Conservation (phyloP, 768 basidiomycete genomes). For the Lactarius quietus region DNA sequence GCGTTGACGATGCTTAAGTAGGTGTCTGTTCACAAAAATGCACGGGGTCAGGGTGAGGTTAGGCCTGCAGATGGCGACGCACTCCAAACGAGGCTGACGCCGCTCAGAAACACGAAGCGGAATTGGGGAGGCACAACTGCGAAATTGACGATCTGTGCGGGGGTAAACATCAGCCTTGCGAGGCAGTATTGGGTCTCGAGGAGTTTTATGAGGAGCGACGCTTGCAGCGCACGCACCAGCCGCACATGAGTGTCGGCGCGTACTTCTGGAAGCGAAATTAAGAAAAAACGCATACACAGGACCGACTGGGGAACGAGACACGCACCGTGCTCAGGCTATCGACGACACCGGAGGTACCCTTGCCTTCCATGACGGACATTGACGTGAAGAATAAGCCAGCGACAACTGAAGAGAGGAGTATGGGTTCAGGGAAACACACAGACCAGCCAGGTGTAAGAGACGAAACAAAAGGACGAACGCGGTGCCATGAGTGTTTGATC, state of each 20-base stretch:
- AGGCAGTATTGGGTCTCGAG: constrained; percentile 3
- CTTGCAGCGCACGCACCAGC: constrained; percentile 66
- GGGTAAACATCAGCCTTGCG: constrained; percentile 65
- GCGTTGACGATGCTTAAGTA: constrained; percentile 19
- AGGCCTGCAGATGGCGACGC: constrained; percentile 31
- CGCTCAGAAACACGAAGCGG: constrained; percentile 68
- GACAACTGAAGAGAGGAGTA: constrained; percentile 31
- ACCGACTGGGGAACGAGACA: neutral
- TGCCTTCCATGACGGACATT: constrained; percentile 78
- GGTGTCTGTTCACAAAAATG: neutral
- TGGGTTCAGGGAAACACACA: too few species aligned
- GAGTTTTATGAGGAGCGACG: neutral
- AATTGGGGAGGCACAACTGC: constrained; percentile 71
- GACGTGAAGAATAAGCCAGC: constrained; percentile 62
- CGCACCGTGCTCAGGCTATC: constrained; percentile 43
- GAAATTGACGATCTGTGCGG: constrained; percentile 79
- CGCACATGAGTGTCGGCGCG: constrained; percentile 66
- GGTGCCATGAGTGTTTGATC: constrained; percentile 77
- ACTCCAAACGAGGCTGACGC: constrained; percentile 85
- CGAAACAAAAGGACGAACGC: constrained; percentile 40
- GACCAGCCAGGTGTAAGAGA: too few species aligned
- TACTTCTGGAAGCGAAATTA: constrained; percentile 48
- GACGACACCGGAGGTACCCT: constrained; percentile 49
- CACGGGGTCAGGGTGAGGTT: neutral
- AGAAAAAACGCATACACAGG: too few species aligned